These are phyloP conservation scores for Lasiodiplodia sp. DNA, from an alignment of 2,329 filamentous ascomycete species.

Conservation along the genomic window DNA sequence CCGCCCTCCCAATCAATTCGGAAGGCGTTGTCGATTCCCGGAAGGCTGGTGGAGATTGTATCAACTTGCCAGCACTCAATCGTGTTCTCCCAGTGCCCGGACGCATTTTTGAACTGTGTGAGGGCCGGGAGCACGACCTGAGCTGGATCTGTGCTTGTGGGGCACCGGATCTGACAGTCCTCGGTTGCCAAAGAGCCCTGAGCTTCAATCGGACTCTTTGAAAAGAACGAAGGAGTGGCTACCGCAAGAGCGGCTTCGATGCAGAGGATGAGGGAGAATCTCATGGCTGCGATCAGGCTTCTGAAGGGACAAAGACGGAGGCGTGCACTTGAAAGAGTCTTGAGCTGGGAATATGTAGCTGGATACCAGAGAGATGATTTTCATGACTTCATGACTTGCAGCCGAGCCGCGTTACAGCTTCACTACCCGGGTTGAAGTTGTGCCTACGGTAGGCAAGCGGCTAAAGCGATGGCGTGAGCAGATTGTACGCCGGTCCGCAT, in stretches of 20 bases:
- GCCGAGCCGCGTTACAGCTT: background rate
- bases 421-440: background rate
- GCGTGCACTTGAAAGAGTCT: background rate
- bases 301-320: background rate
- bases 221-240: background rate
- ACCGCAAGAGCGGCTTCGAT: background rate
- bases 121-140: background rate
- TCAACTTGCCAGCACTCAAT: constrained; percentile 1
- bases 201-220: background rate
- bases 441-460: background rate
- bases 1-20: background rate
- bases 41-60: background rate
- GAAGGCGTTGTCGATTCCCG: background rate
- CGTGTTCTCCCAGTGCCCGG: background rate
- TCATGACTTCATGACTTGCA: background rate
- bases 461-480: background rate
- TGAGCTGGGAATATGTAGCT: background rate
- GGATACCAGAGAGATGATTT: background rate
- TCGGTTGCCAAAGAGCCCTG: background rate
- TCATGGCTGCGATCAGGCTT: background rate
- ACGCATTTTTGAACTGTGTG: background rate
- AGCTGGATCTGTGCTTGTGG: background rate
- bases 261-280: background rate
- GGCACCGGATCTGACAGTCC: constrained; percentile 2
- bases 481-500: background rate